Evolutionary conservation across 2,329 filamentous ascomycete species (phyloP).

Genomic region (Leptosphaerulina australis): DNA sequence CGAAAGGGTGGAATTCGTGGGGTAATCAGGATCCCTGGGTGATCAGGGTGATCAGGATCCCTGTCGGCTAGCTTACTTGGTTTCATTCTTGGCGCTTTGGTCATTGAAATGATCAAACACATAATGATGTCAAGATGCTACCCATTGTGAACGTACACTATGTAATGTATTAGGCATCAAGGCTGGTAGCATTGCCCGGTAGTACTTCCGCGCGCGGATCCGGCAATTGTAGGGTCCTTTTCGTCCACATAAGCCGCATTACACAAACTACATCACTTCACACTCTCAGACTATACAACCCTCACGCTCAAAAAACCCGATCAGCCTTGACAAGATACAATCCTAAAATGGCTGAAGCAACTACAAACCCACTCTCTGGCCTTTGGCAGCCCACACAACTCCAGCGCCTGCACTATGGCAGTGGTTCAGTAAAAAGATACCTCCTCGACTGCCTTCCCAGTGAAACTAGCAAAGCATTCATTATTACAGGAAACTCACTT

Average conservation of each 20-base stretch:
- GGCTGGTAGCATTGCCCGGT: background rate
- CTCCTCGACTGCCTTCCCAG: constrained; percentile 54
- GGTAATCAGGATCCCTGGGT: no score
- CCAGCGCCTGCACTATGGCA: constrained; percentile 58
- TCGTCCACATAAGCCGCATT: constrained; percentile 1
- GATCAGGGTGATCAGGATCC: no score
- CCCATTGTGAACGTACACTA: background rate
- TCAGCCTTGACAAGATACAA: constrained; percentile 20
- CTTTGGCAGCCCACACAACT: constrained; percentile 60
- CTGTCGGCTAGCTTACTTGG: no score
- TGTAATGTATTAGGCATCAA: constrained; percentile 1
- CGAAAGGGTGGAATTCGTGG: no score
- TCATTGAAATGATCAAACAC: no score
- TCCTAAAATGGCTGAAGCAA: constrained; percentile 51
- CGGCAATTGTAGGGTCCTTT: constrained; percentile 8
- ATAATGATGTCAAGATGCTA: background rate
- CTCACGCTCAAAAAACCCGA: background rate
- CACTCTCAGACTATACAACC: background rate
- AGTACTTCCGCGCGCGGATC: constrained; percentile 15
- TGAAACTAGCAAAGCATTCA: constrained; percentile 60
- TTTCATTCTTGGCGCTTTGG: no score
- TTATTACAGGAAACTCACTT: constrained; percentile 62
- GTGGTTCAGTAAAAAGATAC: constrained; percentile 55
- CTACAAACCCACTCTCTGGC: constrained; percentile 54
- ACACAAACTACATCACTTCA: background rate